Conservation (phyloP, 441 rosid genomes). For the Manihot esculenta region DNA sequence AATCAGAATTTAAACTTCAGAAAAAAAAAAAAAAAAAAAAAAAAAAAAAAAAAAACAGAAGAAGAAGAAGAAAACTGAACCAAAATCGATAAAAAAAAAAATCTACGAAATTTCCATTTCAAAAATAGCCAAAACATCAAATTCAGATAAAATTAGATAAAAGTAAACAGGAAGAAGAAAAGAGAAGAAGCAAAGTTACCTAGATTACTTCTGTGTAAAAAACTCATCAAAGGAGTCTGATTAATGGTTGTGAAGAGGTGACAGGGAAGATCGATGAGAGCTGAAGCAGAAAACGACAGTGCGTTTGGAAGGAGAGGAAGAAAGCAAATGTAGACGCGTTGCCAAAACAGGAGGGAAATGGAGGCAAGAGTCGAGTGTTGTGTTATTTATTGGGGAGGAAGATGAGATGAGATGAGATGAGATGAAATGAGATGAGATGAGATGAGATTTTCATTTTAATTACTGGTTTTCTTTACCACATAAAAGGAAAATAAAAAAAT, state of each 20-base stretch:
- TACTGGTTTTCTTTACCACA: too few relatives aligned
- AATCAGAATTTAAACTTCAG: too few relatives aligned
- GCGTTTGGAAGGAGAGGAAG: background rate
- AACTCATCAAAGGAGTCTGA: background rate
- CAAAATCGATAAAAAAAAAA: background rate
- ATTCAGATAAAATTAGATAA: background rate
- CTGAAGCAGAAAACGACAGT: background rate
- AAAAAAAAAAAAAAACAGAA: too few relatives aligned
- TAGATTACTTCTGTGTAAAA: background rate
- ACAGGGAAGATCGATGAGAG: too few relatives aligned
- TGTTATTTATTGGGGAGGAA: too few relatives aligned
- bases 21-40: too few relatives aligned
- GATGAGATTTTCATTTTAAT: too few relatives aligned
- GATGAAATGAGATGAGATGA: too few relatives aligned
- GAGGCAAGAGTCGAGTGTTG: background rate
- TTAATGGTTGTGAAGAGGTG: background rate
- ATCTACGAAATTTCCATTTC: background rate
- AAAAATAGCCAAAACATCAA: background rate
- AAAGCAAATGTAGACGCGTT: slow-evolving; percentile 4
- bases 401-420: too few relatives aligned
- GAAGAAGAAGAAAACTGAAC: background rate
- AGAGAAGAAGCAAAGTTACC: background rate
- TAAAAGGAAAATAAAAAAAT: too few relatives aligned
- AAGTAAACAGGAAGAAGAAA: background rate
- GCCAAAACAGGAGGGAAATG: slow-evolving; percentile 1